phyloP scores from a whole-genome alignment of 768 basidiomycete species.

The Amylocystis lapponica region DNA sequence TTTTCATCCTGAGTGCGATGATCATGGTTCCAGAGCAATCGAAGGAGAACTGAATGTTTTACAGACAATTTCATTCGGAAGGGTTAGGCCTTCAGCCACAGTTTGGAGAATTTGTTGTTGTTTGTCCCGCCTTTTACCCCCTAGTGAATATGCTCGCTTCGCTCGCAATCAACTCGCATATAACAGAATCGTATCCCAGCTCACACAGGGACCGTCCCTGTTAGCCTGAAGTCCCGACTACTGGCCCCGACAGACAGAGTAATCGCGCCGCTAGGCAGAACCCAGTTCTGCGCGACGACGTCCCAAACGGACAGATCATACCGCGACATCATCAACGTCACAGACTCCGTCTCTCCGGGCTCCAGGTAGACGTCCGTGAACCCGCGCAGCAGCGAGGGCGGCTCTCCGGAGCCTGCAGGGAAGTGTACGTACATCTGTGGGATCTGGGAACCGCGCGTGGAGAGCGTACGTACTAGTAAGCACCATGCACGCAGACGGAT shows the following conservation, averaged over 20 bases:
- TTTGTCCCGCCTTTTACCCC: too few species aligned
- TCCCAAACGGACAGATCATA: slow-evolving; percentile 80
- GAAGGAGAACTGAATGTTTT: too few species aligned
- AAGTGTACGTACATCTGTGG: slow-evolving; percentile 75
- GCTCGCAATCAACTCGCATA: too few species aligned
- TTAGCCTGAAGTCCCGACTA: slow-evolving; percentile 54
- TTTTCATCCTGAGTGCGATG: too few species aligned
- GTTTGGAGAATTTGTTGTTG: too few species aligned
- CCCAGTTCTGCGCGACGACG: slow-evolving; percentile 67
- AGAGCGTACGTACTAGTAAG: too few species aligned
- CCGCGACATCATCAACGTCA: slow-evolving; percentile 55
- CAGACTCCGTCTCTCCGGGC: slow-evolving; percentile 40
- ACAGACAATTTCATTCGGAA: too few species aligned
- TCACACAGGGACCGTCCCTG: slow-evolving; percentile 33
- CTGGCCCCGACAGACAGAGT: slow-evolving; percentile 62
- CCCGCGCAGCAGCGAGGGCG: slow-evolving; percentile 62
- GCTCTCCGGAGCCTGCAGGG: slow-evolving; percentile 48
- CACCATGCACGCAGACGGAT: too few species aligned
- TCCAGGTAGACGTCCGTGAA: slow-evolving; percentile 54
- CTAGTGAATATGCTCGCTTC: too few species aligned
- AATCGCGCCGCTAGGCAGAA: slow-evolving; percentile 57
- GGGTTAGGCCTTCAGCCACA: too few species aligned
- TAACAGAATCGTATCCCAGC: neutral
- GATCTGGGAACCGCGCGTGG: too few species aligned
- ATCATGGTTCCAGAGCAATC: too few species aligned